phyloP scores from a whole-genome alignment of 108 stramenopile species.

The Thalassiosira profunda region DNA sequence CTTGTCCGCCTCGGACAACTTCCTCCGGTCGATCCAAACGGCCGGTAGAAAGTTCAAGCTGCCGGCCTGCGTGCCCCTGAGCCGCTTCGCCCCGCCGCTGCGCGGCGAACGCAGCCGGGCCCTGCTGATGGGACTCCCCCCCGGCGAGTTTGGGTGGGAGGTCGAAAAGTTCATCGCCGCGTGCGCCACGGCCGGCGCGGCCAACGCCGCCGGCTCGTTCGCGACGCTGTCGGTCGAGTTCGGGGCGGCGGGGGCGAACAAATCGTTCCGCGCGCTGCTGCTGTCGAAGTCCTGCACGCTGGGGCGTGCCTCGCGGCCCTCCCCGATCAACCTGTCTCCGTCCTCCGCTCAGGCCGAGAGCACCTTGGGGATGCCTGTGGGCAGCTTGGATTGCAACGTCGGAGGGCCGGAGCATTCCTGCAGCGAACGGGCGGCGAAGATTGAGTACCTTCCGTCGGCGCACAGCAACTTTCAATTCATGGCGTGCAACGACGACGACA shows the following conservation, averaged over 20 bases:
- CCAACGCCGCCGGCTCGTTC: neutral
- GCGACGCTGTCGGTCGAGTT: conserved; percentile 48
- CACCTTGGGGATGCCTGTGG: conserved; percentile 70
- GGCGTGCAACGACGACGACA: conserved; percentile 69
- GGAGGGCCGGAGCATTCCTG: conserved; percentile 75
- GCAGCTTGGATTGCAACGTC: conserved; percentile 78
- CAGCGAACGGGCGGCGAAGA: conserved; percentile 67
- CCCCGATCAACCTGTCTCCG: conserved; percentile 31
- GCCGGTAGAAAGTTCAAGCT: conserved; percentile 16
- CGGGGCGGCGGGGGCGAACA: conserved; percentile 56
- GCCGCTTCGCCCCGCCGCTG: conserved; percentile 18
- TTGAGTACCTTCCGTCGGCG: conserved; percentile 58
- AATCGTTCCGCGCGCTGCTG: conserved; percentile 63
- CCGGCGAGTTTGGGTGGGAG: conserved; percentile 72
- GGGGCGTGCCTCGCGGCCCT: conserved; percentile 63
- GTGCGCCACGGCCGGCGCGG: conserved; percentile 35
- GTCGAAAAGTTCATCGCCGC: conserved; percentile 48
- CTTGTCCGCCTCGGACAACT: conserved; percentile 13
- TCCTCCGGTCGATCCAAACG: conserved; percentile 22
- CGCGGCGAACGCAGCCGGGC: conserved; percentile 50
- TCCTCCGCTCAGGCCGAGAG: conserved; percentile 29
- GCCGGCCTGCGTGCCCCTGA: conserved; percentile 22
- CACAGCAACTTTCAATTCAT: conserved; percentile 68
- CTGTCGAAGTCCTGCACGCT: conserved; percentile 65
- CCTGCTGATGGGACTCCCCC: conserved; percentile 72